Evolutionary conservation across 2,329 filamentous ascomycete genomes (phyloP).

Genomic region (Macrophomina phaseolina): DNA sequence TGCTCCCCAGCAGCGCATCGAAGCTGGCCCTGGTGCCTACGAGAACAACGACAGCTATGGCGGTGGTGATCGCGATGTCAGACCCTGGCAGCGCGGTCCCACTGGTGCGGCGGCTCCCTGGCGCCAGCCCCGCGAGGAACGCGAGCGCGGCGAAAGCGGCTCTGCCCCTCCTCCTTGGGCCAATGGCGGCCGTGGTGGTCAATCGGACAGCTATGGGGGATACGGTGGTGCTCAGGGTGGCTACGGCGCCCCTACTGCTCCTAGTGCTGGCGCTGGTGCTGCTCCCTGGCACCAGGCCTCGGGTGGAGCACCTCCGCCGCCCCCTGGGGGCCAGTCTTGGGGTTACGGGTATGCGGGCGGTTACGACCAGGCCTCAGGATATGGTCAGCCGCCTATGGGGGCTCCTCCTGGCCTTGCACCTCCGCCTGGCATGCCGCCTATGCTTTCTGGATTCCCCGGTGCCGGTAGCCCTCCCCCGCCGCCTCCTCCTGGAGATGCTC

Average conservation of each 20-base stretch:
- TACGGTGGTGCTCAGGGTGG: slow-evolving; percentile 34
- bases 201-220: slow-evolving; percentile 35
- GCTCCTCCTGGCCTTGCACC: slow-evolving; percentile 53
- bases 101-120: slow-evolving; percentile 86
- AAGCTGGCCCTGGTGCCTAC: slow-evolving; percentile 74
- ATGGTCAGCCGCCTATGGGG: slow-evolving; percentile 34
- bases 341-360: slow-evolving; percentile 51
- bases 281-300: slow-evolving; percentile 69
- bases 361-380: slow-evolving; percentile 41
- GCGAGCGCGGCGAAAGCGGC: slow-evolving; percentile 47
- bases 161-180: slow-evolving; percentile 54
- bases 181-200: slow-evolving; percentile 36
- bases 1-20: slow-evolving; percentile 77
- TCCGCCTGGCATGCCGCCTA: slow-evolving; percentile 63
- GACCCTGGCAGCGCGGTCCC: slow-evolving; percentile 88
- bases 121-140: slow-evolving; percentile 58
- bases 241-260: slow-evolving; percentile 49
- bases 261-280: slow-evolving; percentile 31
- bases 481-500: slow-evolving; percentile 66
- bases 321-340: slow-evolving; percentile 49
- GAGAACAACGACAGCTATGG: slow-evolving; percentile 44
- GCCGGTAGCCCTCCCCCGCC: slow-evolving; percentile 64
- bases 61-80: slow-evolving; percentile 62
- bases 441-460: slow-evolving; percentile 67
- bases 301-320: slow-evolving; percentile 50